phyloP scores from a whole-genome alignment of 73 alveolate genomes.

The Paramecium octaurelia region DNA sequence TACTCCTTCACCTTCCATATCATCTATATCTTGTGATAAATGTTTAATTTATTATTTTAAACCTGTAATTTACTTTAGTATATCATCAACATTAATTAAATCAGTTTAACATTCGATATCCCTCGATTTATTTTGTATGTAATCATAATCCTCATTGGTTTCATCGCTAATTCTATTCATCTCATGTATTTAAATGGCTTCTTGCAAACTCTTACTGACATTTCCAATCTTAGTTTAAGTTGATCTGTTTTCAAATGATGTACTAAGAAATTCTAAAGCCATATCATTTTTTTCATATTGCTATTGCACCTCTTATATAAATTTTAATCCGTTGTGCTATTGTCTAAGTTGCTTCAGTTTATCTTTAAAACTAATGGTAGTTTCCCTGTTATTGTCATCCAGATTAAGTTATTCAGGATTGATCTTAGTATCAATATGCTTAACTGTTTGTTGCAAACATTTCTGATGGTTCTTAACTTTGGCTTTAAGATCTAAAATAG shows the following conservation, averaged over 20 bases:
- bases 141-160: background rate
- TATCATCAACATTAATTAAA: background rate
- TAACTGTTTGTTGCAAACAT: background rate
- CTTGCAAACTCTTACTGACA: background rate
- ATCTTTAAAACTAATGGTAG: conserved; percentile 15
- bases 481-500: background rate
- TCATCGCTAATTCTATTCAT: background rate
- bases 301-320: background rate
- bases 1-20: conserved; percentile 8
- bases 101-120: background rate
- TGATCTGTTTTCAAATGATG: background rate
- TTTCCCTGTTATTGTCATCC: conserved; percentile 23
- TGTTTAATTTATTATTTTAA: background rate
- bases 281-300: background rate
- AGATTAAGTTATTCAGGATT: conserved; percentile 10
- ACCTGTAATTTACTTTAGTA: background rate
- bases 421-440: background rate
- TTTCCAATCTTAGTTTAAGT: background rate
- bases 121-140: background rate
- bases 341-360: background rate
- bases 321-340: background rate
- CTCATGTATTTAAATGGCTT: background rate
- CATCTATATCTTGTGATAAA: background rate
- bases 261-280: background rate
- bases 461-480: background rate